Base-by-base conservation (phyloP, 2,329 filamentous ascomycete species). In the Apiospora hydei region DNA sequence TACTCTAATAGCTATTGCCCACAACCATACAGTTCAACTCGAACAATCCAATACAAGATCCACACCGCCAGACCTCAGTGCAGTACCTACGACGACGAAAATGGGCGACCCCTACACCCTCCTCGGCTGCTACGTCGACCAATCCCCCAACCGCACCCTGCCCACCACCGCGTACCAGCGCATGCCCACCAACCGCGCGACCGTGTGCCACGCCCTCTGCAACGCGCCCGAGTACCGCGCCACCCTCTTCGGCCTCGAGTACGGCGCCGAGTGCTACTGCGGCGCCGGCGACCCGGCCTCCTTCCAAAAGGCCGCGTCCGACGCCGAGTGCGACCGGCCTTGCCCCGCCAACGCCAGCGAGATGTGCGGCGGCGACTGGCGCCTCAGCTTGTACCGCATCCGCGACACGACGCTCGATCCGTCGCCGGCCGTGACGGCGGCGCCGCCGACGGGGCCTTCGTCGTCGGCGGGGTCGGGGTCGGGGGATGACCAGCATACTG, bases 121-220 rank as follows among this genome's bases (percentile, higher is more conserved):
- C 57, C 34, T 64, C 34, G 57, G 57, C 57, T 64, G 57, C 57
- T 64, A n/a, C 34, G 34, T 64, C 30, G 57, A 64, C 57, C 57
- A 41, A 8, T n/a, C n/a, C 1, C 10, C 30, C 18, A 64, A 64
- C 34, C 57, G 57, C 8, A 64, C 57, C 18, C 21, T 64, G 18
- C 10, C 34, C 34, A 3, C 1, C 10, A 30, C 21, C 3, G 21
- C 34, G 18, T 38, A 6, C 18, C 34, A 21, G 4, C 34, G 34
- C 21, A n/a, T 34, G 16, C 4, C 3, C 2, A 41, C 10, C 57
- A 64, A n/a, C 34, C 4, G 5, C 34, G 57, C 57, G 0, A 2
- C 3, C 13, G 18, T 24, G 1, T 64, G 57, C 57, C 34, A 64
- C 10, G 57, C 4, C 57, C 11, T 41, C 34, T 64, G 57, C 57